Evolutionary conservation across 108 stramenopile genomes (phyloP).

Genomic region (Cyclostephanos tholiformis): DNA sequence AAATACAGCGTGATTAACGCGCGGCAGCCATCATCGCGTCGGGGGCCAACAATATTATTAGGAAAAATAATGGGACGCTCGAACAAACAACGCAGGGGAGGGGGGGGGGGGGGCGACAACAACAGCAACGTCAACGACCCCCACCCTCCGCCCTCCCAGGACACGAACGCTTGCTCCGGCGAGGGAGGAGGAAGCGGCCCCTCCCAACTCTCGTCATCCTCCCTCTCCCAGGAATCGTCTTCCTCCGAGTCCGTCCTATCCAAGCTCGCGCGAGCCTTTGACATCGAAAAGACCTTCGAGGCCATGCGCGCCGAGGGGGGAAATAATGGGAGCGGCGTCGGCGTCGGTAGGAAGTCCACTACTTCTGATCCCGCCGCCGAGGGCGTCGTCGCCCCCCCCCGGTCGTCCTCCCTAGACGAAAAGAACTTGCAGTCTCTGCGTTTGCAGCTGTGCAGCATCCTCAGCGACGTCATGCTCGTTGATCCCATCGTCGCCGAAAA

Average conservation of each 20-base stretch:
- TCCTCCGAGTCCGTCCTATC: conserved; percentile 35
- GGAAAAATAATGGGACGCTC: too few relatives aligned
- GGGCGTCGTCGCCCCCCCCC: background rate
- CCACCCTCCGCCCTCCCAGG: background rate
- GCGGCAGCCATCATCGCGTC: too few relatives aligned
- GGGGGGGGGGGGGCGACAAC: background rate
- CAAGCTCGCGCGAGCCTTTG: conserved; percentile 23
- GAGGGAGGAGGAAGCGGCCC: background rate
- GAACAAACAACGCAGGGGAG: background rate
- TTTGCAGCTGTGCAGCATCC: conserved; percentile 62
- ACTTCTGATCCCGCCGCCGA: background rate
- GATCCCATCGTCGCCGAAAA: conserved; percentile 52
- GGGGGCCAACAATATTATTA: too few relatives aligned
- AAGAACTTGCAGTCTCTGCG: conserved; percentile 47
- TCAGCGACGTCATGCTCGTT: conserved; percentile 66
- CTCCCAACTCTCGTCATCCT: background rate
- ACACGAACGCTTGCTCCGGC: too few relatives aligned
- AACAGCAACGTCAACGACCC: background rate
- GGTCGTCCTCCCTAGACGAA: conserved; percentile 11
- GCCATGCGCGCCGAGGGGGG: conserved; percentile 7
- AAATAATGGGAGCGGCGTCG: conserved; percentile 11
- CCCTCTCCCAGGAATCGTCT: conserved; percentile 9
- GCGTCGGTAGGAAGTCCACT: background rate
- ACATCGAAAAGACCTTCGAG: conserved; percentile 25
- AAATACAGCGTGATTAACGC: too few relatives aligned